Evolutionary conservation across 2,329 filamentous ascomycete genomes (phyloP), one percentile per base, ranked within the genome.

Genomic region (Fusarium sp.): DNA sequence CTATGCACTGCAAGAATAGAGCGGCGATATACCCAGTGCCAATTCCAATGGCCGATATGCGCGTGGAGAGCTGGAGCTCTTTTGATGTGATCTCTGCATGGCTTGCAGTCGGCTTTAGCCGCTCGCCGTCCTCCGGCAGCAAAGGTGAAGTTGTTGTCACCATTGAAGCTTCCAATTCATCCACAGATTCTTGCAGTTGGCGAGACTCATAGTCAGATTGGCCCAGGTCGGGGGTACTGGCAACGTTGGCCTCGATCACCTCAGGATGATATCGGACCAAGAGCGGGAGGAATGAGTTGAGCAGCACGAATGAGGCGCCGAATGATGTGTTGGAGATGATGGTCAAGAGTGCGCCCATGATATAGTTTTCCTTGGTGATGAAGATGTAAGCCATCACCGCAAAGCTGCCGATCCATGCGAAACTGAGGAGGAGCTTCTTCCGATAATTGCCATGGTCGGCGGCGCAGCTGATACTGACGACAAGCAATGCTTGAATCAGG

Each of bases 401-500:
- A 54, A 93, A 83, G 76, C 95, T 93, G 48, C 97, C 97, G 24
- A 92, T 85, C 82, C 94, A 93, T 33, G 93, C 97, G 82, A 98
- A 98, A n/a, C 84, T 86, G 20, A 98, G 86, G 22, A 99, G 87
- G 22, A 99, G 89, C 64, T 92, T 93, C 87, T 98, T 99, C 69
- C 97, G 92, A 85, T 95, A 97, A 76, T 90, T 93, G 72, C 97
- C 97, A 83, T 98, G 96, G 82, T 99, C 97, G 67, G 97, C 97
- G 9, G 96, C 95, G 65, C 94, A 97, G 80, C 95, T 98, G 87
- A 99, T 98, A 80, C 95, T 97, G 73, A 99, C 95, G 50, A 99
- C 97, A 33, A 98, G 85, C 31, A 98, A 84, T 2, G 95, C 94
- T 82, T 99, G 97, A 13, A 98, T 83, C 22, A 98, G 83, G 2